These are phyloP conservation scores for Hydrangea macrophylla DNA, from an alignment of 148 eudicot genomes.

Conservation along the genomic window DNA sequence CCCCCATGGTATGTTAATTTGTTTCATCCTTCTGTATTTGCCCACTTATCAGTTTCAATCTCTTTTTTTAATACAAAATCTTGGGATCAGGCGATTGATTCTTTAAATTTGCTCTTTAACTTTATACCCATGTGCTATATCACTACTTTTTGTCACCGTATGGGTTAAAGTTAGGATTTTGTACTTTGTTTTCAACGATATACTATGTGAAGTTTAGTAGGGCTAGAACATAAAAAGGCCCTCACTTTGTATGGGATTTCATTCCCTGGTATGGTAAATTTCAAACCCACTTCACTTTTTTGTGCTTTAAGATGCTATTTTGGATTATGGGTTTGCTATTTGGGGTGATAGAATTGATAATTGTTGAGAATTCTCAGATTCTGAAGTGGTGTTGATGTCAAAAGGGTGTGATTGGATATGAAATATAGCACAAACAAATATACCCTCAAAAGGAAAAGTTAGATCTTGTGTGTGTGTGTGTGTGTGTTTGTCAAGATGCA, in stretches of 20 bases:
- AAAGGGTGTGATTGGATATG: slow-evolving; percentile 11
- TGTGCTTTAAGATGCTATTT: slow-evolving; percentile 5
- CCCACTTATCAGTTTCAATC: background rate
- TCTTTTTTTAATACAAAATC: background rate
- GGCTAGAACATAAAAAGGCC: no score
- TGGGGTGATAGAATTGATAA: background rate
- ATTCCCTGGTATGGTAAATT: background rate
- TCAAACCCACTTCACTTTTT: background rate
- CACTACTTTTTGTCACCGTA: background rate
- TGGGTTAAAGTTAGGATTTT: no score
- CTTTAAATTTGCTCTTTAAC: background rate
- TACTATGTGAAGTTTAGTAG: background rate
- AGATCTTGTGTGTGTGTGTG: slow-evolving; percentile 1
- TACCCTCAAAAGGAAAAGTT: slow-evolving; percentile 19
- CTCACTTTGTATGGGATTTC: no score
- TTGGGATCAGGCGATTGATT: background rate
- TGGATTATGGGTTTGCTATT: slow-evolving; percentile 6
- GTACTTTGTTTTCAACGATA: background rate
- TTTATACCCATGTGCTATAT: background rate
- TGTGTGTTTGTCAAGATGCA: slow-evolving; percentile 36
- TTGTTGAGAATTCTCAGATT: background rate
- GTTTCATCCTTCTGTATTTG: background rate
- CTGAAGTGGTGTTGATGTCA: background rate
- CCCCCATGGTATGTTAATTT: background rate
- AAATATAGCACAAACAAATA: slow-evolving; percentile 6